Base-by-base conservation (phyloP, 371 early-diverging fungal species). In the Sporodiniella umbellata region DNA sequence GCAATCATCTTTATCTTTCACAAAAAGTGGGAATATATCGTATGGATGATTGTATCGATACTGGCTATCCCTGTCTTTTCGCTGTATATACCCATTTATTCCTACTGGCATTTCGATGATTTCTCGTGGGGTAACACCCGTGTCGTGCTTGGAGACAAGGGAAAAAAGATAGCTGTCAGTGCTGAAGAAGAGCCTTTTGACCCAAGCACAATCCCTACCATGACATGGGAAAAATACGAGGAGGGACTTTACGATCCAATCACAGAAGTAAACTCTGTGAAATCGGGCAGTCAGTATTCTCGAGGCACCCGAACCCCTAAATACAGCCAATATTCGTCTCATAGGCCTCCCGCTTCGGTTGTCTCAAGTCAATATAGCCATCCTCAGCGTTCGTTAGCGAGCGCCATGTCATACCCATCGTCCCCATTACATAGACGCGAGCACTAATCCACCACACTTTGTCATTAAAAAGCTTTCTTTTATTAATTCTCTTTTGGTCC, bases 91-190 rank as follows among this genome's bases (percentile, higher is more conserved):
- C 90, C 86, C 12, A 46, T 86, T 39, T 86, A 86, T 54, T 65
- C 86, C 10, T 89, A 89, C 81, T 90, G 88, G 89, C 87, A 89
- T 69, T 88, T 92, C 70, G 91, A 92, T 61, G 92, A 91, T 64
- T 90, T 92, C 61, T 87, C 87, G 3, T 92, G 93, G 93, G 93
- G 93, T 66, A 88, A 89, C 56, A 93, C 93, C 23, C 84, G 93
- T 56, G 63, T 79, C 1, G 85, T 86, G 11, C 64, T 78, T 12
- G 88, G 83, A 35, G 81, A 78, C 21, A 72, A 70, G 33, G 78
- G 84, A 54, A 79, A 84, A 68, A 64, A 76, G 23, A 71, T 48
- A 25, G 60, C 62, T 45, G 70, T 60, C 0, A 57, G 58, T 4
- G 87, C 84, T 23, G 75, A 81, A 39, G 81, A 81, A 50, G 64